Conservation (phyloP, 805 yeast genomes). For the Candida railenensis region DNA sequence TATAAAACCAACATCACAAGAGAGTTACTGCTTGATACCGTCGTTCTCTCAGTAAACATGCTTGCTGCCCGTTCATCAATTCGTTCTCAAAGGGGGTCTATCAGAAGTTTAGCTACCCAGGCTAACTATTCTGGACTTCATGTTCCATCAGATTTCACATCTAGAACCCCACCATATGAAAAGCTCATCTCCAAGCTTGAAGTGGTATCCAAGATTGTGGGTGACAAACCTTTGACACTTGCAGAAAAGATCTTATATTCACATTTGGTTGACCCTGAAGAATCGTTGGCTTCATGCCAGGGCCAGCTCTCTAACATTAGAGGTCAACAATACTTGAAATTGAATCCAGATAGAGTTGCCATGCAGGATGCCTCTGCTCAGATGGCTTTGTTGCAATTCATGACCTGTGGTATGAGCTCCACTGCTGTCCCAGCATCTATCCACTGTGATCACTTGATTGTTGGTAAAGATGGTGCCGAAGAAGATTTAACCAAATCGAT, state of each 20-base stretch:
- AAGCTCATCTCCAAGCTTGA: slow-evolving; percentile 65
- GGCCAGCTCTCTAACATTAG: slow-evolving; percentile 58
- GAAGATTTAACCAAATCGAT: slow-evolving; percentile 79
- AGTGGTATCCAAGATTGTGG: slow-evolving; percentile 62
- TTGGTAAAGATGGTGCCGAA: slow-evolving; percentile 91
- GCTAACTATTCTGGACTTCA: slow-evolving; percentile 20
- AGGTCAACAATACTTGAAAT: slow-evolving; percentile 87
- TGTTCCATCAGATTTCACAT: slow-evolving; percentile 59
- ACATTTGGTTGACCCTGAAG: slow-evolving; percentile 87
- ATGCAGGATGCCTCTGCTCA: slow-evolving; percentile 99
- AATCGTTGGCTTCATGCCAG: slow-evolving; percentile 54
- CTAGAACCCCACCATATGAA: slow-evolving; percentile 87
- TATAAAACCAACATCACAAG: too few relatives aligned
- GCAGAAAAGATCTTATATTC: slow-evolving; percentile 95
- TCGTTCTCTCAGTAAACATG: neutral
- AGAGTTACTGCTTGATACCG: neutral
- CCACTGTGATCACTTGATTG: slow-evolving; percentile 97
- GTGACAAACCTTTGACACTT: slow-evolving; percentile 75
- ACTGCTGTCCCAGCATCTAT: slow-evolving; percentile 94
- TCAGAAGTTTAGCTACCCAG: slow-evolving; percentile 32
- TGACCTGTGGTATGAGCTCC: slow-evolving; percentile 88
- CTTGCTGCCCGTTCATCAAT: slow-evolving; percentile 6
- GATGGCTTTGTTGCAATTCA: slow-evolving; percentile 97
- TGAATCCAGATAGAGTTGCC: slow-evolving; percentile 96
- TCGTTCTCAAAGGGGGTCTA: slow-evolving; percentile 1